Percentiles rank a stretch among this genome's conserved stretches.
These are phyloP conservation scores for Trichoderma sp. DNA, from an alignment of 2,329 filamentous ascomycete species.

Conservation along the genomic window DNA sequence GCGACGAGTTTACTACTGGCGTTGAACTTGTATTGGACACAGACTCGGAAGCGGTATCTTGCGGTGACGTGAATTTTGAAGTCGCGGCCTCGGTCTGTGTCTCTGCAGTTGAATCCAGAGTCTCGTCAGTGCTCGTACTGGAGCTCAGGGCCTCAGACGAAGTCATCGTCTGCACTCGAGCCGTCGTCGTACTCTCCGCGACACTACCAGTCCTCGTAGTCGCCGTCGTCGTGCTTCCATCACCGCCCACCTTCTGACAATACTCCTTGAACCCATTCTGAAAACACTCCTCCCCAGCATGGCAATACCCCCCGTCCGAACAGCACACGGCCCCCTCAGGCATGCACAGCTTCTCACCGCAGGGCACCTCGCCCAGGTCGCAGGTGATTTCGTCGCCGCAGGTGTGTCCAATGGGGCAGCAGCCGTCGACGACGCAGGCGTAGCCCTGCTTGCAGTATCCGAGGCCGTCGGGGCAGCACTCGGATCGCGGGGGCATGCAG, in stretches of 20 bases:
- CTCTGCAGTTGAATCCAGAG: background rate
- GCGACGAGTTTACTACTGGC: background rate
- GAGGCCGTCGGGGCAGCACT: slow-evolving; percentile 6
- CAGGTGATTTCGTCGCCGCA: background rate
- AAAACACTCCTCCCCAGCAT: slow-evolving; percentile 6
- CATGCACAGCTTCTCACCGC: slow-evolving; percentile 16
- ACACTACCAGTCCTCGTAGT: background rate
- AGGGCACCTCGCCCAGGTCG: slow-evolving; percentile 7
- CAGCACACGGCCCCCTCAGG: slow-evolving; percentile 1
- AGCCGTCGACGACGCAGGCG: slow-evolving; percentile 3
- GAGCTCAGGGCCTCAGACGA: background rate
- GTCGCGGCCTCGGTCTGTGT: background rate
- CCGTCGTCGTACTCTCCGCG: background rate
- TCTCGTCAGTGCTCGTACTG: background rate
- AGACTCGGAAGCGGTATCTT: background rate
- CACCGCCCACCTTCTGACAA: background rate
- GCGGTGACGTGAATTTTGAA: background rate
- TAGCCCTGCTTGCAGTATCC: slow-evolving; percentile 13
- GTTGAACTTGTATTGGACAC: background rate
- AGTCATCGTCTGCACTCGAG: background rate
- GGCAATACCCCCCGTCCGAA: background rate
- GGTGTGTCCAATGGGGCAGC: slow-evolving; percentile 3
- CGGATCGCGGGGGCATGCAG: slow-evolving; percentile 6
- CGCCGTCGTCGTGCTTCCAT: background rate
- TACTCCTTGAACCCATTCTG: slow-evolving; percentile 6